Conservation (phyloP, 2,329 filamentous ascomycete species). For the Calonectria fujianensis region DNA sequence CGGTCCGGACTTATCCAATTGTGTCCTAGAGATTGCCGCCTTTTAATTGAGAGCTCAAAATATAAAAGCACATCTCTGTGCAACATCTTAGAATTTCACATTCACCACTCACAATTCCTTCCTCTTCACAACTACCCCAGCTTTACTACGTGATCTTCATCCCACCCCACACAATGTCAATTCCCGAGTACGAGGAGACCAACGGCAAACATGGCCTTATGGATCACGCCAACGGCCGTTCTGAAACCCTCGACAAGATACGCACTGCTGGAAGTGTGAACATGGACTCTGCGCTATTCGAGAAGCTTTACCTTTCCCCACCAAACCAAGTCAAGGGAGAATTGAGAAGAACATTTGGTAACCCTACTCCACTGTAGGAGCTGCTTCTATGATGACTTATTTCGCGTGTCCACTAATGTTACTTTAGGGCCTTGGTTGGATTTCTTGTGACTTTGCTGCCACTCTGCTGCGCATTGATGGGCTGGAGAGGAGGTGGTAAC, state of each 20-base stretch:
- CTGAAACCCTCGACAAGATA: constrained; percentile 34
- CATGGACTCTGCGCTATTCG: constrained; percentile 75
- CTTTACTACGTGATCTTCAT: no score
- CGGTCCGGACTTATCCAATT: not conserved
- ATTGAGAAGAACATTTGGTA: constrained; percentile 72
- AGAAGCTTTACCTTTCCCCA: constrained; percentile 76
- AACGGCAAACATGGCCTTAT: constrained; percentile 5
- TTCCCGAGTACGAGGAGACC: not conserved
- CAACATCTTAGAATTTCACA: not conserved
- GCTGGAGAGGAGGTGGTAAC: constrained; percentile 60
- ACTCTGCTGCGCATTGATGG: constrained; percentile 50
- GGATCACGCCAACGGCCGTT: not conserved
- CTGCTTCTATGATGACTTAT: no score
- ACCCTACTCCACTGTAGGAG: constrained; percentile 67
- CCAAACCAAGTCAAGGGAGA: constrained; percentile 70
- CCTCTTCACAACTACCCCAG: no score
- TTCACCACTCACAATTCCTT: not conserved
- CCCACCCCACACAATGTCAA: not conserved
- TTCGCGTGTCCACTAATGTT: not conserved
- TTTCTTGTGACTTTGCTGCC: constrained; percentile 69
- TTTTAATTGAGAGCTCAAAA: not conserved
- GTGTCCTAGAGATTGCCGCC: not conserved
- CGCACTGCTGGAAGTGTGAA: constrained; percentile 57
- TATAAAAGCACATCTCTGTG: not conserved
- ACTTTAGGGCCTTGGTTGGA: constrained; percentile 71